phyloP scores from a whole-genome alignment of 2,329 filamentous ascomycete genomes.

The Colletotrichum sp. region DNA sequence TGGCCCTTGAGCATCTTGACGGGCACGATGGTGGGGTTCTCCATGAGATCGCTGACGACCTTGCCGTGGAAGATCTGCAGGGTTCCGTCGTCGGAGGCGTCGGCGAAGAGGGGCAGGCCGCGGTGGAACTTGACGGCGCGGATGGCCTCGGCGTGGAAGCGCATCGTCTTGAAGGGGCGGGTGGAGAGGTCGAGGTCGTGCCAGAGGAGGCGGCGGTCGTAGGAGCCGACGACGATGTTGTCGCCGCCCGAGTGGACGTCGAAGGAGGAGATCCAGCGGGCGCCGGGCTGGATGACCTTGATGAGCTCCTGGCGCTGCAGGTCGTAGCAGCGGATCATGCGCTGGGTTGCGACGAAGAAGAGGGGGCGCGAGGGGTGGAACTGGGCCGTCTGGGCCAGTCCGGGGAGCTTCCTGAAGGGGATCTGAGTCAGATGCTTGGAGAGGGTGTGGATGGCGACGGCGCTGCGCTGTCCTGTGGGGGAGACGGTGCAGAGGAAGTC shows the following conservation, averaged over 20 bases:
- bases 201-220: slow-evolving; percentile 93
- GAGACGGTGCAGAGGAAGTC: slow-evolving; percentile 95
- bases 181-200: slow-evolving; percentile 93
- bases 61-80: slow-evolving; percentile 97
- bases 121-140: slow-evolving; percentile 88
- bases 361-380: slow-evolving; percentile 94
- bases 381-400: slow-evolving; percentile 82
- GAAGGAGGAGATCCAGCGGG: slow-evolving; percentile 91
- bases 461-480: slow-evolving; percentile 75
- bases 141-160: slow-evolving; percentile 93
- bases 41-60: slow-evolving; percentile 92
- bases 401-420: slow-evolving; percentile 81
- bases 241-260: slow-evolving; percentile 93
- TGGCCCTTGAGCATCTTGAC: slow-evolving; percentile 94
- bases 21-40: slow-evolving; percentile 95
- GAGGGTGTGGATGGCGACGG: slow-evolving; percentile 92
- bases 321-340: slow-evolving; percentile 92
- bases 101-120: slow-evolving; percentile 84
- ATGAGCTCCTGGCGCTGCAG: slow-evolving; percentile 88
- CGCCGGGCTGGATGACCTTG: slow-evolving; percentile 92
- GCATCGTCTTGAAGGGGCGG: slow-evolving; percentile 93
- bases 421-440: slow-evolving; percentile 95
- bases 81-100: slow-evolving; percentile 92
- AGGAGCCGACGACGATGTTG: slow-evolving; percentile 92
- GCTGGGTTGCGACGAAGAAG: slow-evolving; percentile 95